Percentiles rank a stretch among this genome's conserved stretches.
Conservation (phyloP, 2,329 filamentous ascomycete genomes). For the Ophiostoma populinum region DNA sequence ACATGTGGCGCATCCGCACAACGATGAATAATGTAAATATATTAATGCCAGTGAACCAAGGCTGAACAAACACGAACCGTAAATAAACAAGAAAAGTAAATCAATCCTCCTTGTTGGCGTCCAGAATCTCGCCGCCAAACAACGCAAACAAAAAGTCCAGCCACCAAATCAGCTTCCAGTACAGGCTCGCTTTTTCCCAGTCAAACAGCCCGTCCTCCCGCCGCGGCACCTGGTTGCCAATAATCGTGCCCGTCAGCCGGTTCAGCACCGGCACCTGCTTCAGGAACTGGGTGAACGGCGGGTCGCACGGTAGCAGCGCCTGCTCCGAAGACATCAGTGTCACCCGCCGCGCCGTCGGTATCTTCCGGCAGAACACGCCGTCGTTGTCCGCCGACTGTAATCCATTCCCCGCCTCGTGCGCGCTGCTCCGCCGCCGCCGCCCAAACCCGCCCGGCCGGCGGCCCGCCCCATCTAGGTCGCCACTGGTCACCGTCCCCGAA, state of each 20-base stretch:
- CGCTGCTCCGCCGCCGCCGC: background rate
- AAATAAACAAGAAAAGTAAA: background rate
- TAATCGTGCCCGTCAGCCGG: constrained; percentile 57
- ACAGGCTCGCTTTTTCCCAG: constrained; percentile 47
- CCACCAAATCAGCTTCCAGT: constrained; percentile 51
- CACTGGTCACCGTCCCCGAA: constrained; percentile 31
- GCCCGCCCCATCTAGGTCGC: constrained; percentile 12
- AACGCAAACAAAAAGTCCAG: constrained; percentile 40
- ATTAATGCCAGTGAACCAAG: too few relatives aligned
- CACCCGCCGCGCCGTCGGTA: constrained; percentile 48
- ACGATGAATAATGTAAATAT: too few relatives aligned
- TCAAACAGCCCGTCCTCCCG: constrained; percentile 64
- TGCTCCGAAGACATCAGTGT: constrained; percentile 51
- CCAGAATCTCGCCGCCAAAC: constrained; percentile 41
- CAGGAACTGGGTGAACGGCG: constrained; percentile 44
- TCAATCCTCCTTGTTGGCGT: constrained; percentile 37
- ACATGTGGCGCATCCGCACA: too few relatives aligned
- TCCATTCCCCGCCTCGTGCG: background rate
- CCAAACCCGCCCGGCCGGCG: constrained; percentile 7
- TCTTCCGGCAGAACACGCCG: constrained; percentile 38
- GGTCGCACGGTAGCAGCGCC: constrained; percentile 52
- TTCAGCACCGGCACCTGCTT: constrained; percentile 50
- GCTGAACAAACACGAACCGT: too few relatives aligned
- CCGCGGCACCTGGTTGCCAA: constrained; percentile 58
- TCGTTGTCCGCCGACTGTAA: constrained; percentile 8